Conservation (phyloP, 306 rosid species). For the Cicer judaicum region DNA sequence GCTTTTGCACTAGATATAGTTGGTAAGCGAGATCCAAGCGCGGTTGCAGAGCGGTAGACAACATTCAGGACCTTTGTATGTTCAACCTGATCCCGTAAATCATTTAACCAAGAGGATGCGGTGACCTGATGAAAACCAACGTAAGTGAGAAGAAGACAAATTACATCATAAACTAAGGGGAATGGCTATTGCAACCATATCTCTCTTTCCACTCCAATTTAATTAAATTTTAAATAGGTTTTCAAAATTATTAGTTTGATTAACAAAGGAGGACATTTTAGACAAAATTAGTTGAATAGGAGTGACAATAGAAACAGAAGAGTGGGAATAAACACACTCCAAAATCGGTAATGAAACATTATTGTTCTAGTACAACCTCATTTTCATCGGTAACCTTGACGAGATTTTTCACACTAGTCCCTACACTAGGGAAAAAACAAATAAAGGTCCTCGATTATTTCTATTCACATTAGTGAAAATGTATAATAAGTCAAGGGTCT, state of each 20-base stretch:
- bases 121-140: slow-evolving; percentile 65
- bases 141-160: slow-evolving; percentile 21
- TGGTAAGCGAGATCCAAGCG: slow-evolving; percentile 87
- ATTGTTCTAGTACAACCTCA: not conserved
- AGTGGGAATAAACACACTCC: not conserved
- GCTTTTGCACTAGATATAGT: slow-evolving; percentile 94
- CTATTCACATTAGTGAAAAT: not conserved
- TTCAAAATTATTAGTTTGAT: not conserved
- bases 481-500: not conserved
- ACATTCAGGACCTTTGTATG: slow-evolving; percentile 84
- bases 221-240: too few species aligned
- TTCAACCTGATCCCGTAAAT: slow-evolving; percentile 91
- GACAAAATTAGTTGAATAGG: not conserved
- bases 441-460: not conserved
- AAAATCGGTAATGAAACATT: not conserved
- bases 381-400: not conserved
- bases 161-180: not conserved
- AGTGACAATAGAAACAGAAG: slow-evolving; percentile 3
- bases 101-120: slow-evolving; percentile 94
- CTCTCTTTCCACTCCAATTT: not conserved
- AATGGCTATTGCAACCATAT: not conserved
- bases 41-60: slow-evolving; percentile 94
- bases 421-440: not conserved
- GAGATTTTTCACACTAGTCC: not conserved
- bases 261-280: not conserved